Conservation (phyloP, 306 rosid genomes). For the Alnus glutinosa region DNA sequence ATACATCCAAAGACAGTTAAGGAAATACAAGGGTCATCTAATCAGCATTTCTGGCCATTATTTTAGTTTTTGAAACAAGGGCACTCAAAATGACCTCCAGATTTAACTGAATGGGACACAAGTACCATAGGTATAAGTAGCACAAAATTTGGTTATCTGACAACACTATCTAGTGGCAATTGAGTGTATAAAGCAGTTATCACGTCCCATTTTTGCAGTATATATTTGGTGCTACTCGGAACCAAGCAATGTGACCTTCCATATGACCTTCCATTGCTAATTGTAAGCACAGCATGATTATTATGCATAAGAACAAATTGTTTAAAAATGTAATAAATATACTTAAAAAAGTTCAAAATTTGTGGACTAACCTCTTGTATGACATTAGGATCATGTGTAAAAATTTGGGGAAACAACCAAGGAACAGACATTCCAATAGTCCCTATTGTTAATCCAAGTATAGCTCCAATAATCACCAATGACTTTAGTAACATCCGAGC, state of each 20-base stretch:
- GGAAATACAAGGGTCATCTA: not conserved
- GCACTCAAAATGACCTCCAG: not conserved
- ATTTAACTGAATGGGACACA: not conserved
- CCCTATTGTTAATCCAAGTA: conserved; percentile 15
- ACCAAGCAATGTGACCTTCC: not conserved
- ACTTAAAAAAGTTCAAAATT: not conserved
- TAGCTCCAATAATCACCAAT: conserved; percentile 20
- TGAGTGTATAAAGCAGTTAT: not conserved
- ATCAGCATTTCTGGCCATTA: not conserved
- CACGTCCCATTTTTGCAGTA: not conserved
- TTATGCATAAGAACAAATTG: not conserved
- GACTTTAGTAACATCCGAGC: conserved; percentile 16
- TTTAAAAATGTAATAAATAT: not conserved
- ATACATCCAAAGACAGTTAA: not conserved
- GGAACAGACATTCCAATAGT: conserved; percentile 14
- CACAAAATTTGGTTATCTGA: not conserved
- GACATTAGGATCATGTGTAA: conserved; percentile 15
- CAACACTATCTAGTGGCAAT: not conserved
- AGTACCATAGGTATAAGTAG: not conserved
- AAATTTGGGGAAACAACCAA: conserved; percentile 19
- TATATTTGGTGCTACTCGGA: not conserved
- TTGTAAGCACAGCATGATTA: not conserved
- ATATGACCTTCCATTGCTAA: not conserved
- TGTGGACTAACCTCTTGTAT: conserved; percentile 18
- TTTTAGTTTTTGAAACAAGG: not conserved